Evolutionary conservation across 495 filamentous ascomycete genomes (phyloP), one percentile per base, ranked within the genome.

Genomic region (Halenospora varia): DNA sequence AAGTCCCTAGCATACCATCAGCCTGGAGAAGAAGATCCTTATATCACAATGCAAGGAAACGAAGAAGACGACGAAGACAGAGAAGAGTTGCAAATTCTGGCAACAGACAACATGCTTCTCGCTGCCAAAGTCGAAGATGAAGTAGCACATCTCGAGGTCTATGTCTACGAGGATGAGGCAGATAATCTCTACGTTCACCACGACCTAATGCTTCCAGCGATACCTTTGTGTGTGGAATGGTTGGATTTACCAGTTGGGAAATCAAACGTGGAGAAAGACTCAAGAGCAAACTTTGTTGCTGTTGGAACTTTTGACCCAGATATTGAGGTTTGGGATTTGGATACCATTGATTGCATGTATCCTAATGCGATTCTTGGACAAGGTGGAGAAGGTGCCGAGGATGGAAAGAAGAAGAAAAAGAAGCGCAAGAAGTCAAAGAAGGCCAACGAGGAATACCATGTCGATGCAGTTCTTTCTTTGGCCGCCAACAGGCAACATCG

Each of bases 171-270:
- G 72, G 95, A 97, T 66, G 75, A 69, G 54, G 91, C 85, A 10
- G 94, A 96, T 67, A 97, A 99, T 71, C 85, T 99, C 39, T 99
- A 97, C 70, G 92, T 97, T 10, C 94, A 99, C 75, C 95, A 99
- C 77, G 94, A 99, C 67, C 96, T 99, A 64, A 97, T 99, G 94
- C 84, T 99, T 41, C 94, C 94, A 17, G 92, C 92, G 25, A 96
- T 97, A 71, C 94, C 94, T 1, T 82, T 99, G 13, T 93, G 89
- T 68, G 78, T 96, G 35, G 94, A 99, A 74, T 99, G 94, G 94
- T 74, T 99, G 18, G 88, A 96, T 69, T 73, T 95, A 26, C 85
- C 92, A 42, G 90, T 96, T 26, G 86, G 88, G 48, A 89, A 90
- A 66, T 66, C 75, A 20, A 68, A 69, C 18, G 78, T 81, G 59